Percentiles rank a stretch among this genome's conserved stretches.
phyloP scores from a whole-genome alignment of 345 rosid genomes.

The Pelargonium nanum region DNA sequence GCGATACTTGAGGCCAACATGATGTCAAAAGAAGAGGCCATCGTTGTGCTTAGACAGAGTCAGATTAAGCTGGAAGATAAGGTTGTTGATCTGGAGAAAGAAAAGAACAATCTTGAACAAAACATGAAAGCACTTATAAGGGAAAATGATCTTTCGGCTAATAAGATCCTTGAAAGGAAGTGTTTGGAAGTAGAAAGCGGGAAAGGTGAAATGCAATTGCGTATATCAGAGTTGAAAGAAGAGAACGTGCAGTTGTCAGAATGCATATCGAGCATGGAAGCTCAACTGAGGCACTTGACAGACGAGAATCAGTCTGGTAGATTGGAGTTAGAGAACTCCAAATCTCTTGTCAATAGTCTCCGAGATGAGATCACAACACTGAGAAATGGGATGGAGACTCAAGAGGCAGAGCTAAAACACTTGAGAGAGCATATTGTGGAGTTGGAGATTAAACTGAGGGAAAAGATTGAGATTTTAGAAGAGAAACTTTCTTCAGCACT shows the following conservation, averaged over 20 bases:
- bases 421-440: slow-evolving; percentile 23
- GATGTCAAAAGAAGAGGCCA: slow-evolving; percentile 32
- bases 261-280: slow-evolving; percentile 22
- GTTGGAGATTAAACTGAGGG: slow-evolving; percentile 18
- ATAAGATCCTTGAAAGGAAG: slow-evolving; percentile 27
- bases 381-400: slow-evolving; percentile 19
- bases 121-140: slow-evolving; percentile 17
- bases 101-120: slow-evolving; percentile 26
- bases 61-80: slow-evolving; percentile 21
- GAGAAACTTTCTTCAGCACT: slow-evolving; percentile 27
- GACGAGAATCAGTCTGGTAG: slow-evolving; percentile 23
- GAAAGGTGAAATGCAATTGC: slow-evolving; percentile 22
- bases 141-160: slow-evolving; percentile 35
- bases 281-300: slow-evolving; percentile 19
- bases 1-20: slow-evolving; percentile 26
- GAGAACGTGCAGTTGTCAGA: slow-evolving; percentile 27
- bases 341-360: slow-evolving; percentile 14
- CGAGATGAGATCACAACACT: slow-evolving; percentile 24
- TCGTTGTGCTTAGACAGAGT: slow-evolving; percentile 14
- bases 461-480: slow-evolving; percentile 23
- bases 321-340: slow-evolving; percentile 22
- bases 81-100: slow-evolving; percentile 23
- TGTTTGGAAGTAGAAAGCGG: slow-evolving; percentile 25
- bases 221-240: slow-evolving; percentile 16
- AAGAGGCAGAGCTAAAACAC: slow-evolving; percentile 11